Evolutionary conservation across 2,329 filamentous ascomycete genomes (phyloP), one percentile per base, ranked within the genome.

Genomic region (Dactylonectria estremocensis): DNA sequence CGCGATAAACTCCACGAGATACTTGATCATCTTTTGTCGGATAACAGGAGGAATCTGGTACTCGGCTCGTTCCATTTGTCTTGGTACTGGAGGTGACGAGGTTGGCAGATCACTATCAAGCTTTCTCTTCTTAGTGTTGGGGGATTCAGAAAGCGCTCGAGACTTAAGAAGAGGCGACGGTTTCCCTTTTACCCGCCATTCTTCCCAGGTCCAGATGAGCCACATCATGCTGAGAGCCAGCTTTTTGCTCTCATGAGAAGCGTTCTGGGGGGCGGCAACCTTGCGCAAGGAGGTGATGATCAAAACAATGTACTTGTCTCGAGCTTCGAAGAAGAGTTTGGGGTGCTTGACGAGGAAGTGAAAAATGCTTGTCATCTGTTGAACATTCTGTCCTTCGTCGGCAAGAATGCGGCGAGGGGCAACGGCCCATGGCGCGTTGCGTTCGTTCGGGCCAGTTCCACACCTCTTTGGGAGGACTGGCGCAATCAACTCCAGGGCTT

Each of bases 311-410:
- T 98, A 97, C 77, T 95, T 95, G 72, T 99, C 96, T 61, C 96
- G 88, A 1, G 94, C 95, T 70, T 98, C 95, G 74, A 97, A 99
- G 83, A 99, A 99, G 5, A 99, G 85, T 76, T 96, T 92, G 0
- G 95, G 93, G 78, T 99, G 95, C 64, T 93, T 90, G 40, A 98
- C 95, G 37, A 99, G 86, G 82, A 99, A 99, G 76, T 98, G 93
- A 84, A 98, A 98, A 74, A 99, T 98, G 83, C 93, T 96, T 60
- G 95, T 97, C 83, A 98, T 92, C 82, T 98, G 96, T 80, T 97
- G 95, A 53, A 95, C 88, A 75, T 99, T 99, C 69, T 96, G 94
- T 28, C 94, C 95, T 80, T 99, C 96, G 78, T 99, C 97, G 3
- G 94, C 92, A 22, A 99, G 83, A 31, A 99, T 97, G 61, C 95